phyloP scores from a whole-genome alignment of 2,329 filamentous ascomycete species.

The Aspergillus phoenicis region DNA sequence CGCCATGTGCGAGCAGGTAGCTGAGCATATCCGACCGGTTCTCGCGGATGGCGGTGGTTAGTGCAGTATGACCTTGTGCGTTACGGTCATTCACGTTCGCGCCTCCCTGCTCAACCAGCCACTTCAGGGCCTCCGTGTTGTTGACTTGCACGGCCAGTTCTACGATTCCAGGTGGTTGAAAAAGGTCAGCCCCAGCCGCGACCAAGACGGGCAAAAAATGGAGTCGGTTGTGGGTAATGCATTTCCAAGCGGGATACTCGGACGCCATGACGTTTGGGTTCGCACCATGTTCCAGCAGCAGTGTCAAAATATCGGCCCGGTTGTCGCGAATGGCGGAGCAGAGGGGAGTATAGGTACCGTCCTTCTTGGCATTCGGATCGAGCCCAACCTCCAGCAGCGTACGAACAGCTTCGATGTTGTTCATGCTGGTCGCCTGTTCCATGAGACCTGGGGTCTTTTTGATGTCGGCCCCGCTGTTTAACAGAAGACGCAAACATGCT shows the following conservation, averaged over 20 bases:
- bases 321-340: conserved; percentile 71
- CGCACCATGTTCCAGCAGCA: conserved; percentile 58
- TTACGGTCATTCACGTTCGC: conserved; percentile 63
- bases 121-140: conserved; percentile 62
- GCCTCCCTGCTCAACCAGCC: conserved; percentile 60
- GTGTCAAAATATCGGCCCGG: conserved; percentile 61
- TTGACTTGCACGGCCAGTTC: conserved; percentile 66
- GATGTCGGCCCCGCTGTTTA: conserved; percentile 61
- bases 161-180: conserved; percentile 64
- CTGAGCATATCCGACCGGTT: conserved; percentile 63
- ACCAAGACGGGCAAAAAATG: conserved; percentile 63
- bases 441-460: conserved; percentile 65
- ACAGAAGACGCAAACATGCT: conserved; percentile 60
- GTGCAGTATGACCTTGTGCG: conserved; percentile 60
- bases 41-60: conserved; percentile 68
- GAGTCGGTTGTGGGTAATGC: conserved; percentile 65
- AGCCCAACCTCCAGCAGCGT: conserved; percentile 62
- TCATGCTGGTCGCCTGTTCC: conserved; percentile 65
- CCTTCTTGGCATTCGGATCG: conserved; percentile 64
- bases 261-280: conserved; percentile 59
- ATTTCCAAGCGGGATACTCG: conserved; percentile 70
- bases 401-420: conserved; percentile 64
- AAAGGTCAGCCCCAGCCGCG: conserved; percentile 62
- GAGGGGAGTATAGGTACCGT: conserved; percentile 68
- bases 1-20: conserved; percentile 59